phyloP scores from a whole-genome alignment of 495 filamentous ascomycete species.

The Cladorrhinum samala region DNA sequence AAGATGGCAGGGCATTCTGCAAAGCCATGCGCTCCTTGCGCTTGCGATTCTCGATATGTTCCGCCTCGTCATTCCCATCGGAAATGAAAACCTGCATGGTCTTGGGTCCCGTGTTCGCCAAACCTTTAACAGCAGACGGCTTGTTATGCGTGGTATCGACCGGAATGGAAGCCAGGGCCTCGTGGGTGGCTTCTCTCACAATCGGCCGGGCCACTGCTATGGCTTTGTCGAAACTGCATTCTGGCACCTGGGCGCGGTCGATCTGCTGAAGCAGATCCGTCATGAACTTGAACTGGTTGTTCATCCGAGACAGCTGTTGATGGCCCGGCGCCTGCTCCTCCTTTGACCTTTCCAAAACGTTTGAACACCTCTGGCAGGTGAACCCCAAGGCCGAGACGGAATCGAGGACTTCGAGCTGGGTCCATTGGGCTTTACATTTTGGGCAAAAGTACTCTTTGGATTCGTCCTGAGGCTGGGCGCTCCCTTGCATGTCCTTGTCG shows the following conservation, averaged over 20 bases:
- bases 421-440: slow-evolving; percentile 75
- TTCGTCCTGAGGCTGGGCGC: slow-evolving; percentile 72
- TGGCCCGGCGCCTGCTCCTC: slow-evolving; percentile 64
- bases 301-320: slow-evolving; percentile 80
- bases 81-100: slow-evolving; percentile 76
- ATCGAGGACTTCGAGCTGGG: slow-evolving; percentile 79
- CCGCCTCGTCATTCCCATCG: slow-evolving; percentile 64
- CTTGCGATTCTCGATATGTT: slow-evolving; percentile 63
- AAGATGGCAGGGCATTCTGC: slow-evolving; percentile 81
- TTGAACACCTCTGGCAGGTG: slow-evolving; percentile 75
- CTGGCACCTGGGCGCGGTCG: slow-evolving; percentile 73
- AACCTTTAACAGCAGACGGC: slow-evolving; percentile 66
- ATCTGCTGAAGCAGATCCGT: slow-evolving; percentile 80
- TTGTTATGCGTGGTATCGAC: slow-evolving; percentile 37
- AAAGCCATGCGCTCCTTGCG: slow-evolving; percentile 67
- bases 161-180: slow-evolving; percentile 52
- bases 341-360: slow-evolving; percentile 59
- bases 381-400: slow-evolving; percentile 62
- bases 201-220: slow-evolving; percentile 55
- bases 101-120: slow-evolving; percentile 57
- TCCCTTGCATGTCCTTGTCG: slow-evolving; percentile 75
- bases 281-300: slow-evolving; percentile 79
- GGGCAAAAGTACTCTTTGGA: slow-evolving; percentile 84
- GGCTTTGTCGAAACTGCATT: slow-evolving; percentile 80
- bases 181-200: slow-evolving; percentile 51